phyloP scores from a whole-genome alignment of 441 rosid genomes.

The Gossypium davidsonii region DNA sequence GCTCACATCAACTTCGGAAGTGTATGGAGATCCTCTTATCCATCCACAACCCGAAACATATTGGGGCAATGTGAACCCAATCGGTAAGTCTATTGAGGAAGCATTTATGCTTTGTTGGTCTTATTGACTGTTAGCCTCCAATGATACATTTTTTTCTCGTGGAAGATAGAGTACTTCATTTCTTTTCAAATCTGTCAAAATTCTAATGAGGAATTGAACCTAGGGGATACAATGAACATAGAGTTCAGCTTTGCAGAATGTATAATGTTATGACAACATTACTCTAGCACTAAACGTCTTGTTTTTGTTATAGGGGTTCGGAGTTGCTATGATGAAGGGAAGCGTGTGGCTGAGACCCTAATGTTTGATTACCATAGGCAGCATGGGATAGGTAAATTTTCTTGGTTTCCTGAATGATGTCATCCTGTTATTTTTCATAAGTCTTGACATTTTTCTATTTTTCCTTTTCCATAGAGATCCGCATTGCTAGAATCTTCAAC shows the following conservation, averaged over 20 bases:
- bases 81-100: constrained; percentile 41
- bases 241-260: not conserved
- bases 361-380: constrained; percentile 99
- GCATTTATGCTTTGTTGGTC: not conserved
- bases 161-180: not conserved
- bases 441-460: not conserved
- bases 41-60: constrained; percentile 89
- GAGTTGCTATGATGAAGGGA: constrained; percentile 95
- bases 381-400: constrained; percentile 80
- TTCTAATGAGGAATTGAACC: not conserved
- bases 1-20: constrained; percentile 96
- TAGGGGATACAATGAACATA: not conserved
- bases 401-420: not conserved
- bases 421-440: not conserved
- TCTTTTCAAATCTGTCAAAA: not conserved
- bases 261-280: not conserved
- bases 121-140: not conserved
- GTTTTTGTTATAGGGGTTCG: constrained; percentile 48
- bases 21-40: constrained; percentile 86
- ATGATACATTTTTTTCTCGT: not conserved
- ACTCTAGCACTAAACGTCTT: not conserved
- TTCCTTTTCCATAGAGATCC: constrained; percentile 44
- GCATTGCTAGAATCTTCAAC: constrained; percentile 95
- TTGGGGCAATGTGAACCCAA: constrained; percentile 99
- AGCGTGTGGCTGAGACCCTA: constrained; percentile 93